Base-by-base conservation (phyloP, 352 stramenopile genomes). In the Phytophthora aleatoria region DNA sequence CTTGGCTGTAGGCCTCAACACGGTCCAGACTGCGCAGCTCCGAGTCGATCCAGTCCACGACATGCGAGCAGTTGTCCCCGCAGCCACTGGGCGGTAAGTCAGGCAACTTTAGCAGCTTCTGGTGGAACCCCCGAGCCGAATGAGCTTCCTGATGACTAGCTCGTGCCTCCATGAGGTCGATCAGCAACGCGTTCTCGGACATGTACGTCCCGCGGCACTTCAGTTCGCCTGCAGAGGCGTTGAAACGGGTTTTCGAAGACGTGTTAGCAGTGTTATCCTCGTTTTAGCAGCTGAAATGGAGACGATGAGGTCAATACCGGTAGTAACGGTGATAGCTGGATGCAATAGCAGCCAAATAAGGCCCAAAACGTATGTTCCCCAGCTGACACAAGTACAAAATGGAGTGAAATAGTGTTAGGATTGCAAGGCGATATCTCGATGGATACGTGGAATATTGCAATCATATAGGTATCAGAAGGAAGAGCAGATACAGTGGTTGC, bases 151-250 rank as follows among this genome's bases (percentile, higher is more conserved):
- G 35, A 47, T 80, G 63, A 55, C 69, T 81, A 12, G 61, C 72
- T 36, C 71, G 51, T 12, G 83, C 73, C 45, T 86, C 77, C 55
- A 89, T 89, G 44, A 83, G 84, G 57, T 92, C 85, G 36, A 93
- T 82, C 13, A 96, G 76, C 51, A 96, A 73, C 48, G 86, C 89
- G 56, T 96, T 96, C 73, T 96, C 89, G 2, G 87, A 95, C 53
- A 95, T 91, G 72, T 96, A 96, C 39, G 89, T 96, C 8, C 83
- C 83, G 20, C 89, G 75, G 38, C 79, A 90, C 69, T 95, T 95
- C 27, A 89, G 67, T 41, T 96, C 87, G 20, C 81, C 83, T 82
- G 50, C 10, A 42, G 38, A 13, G 27, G 0, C 24, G 12, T 20
- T 1, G 30, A 49, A 58, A 35, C 5, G 24, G 5, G 5, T 41